These are phyloP conservation scores for Pulveroboletus sp. DNA, from an alignment of 768 basidiomycete genomes.

Conservation along the genomic window DNA sequence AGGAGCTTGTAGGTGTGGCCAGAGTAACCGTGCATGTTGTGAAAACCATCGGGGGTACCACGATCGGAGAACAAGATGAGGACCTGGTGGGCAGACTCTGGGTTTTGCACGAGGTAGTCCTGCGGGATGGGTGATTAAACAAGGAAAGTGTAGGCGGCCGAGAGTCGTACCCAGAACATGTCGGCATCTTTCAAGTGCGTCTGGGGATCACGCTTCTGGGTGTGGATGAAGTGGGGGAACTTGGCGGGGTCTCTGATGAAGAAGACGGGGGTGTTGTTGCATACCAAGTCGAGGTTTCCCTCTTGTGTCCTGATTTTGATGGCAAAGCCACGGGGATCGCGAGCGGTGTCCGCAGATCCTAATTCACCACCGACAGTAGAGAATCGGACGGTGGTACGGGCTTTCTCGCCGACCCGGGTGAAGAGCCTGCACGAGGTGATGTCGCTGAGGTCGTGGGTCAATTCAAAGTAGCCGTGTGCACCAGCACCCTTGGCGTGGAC, in stretches of 20 bases:
- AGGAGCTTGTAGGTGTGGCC: conserved; percentile 90
- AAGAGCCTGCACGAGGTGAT: conserved; percentile 70
- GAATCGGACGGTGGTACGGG: conserved; percentile 78
- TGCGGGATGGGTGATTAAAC: conserved; percentile 27
- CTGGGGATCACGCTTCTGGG: conserved; percentile 87
- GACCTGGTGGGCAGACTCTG: conserved; percentile 85
- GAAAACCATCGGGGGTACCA: conserved; percentile 86
- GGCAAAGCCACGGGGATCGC: conserved; percentile 93
- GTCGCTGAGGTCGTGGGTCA: conserved; percentile 82
- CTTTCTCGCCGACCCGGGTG: conserved; percentile 60
- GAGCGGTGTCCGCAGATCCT: conserved; percentile 87
- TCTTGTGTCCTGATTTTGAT: conserved; percentile 84
- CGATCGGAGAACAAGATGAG: conserved; percentile 94
- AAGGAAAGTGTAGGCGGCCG: background rate
- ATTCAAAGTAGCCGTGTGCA: conserved; percentile 90
- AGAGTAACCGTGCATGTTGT: conserved; percentile 87
- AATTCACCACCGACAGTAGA: conserved; percentile 89
- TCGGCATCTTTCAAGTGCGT: conserved; percentile 88
- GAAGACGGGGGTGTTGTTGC: conserved; percentile 92
- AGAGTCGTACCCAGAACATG: conserved; percentile 65
- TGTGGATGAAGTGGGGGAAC: conserved; percentile 94
- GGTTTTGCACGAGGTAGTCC: conserved; percentile 88
- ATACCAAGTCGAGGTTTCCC: conserved; percentile 90
- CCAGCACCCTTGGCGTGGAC: conserved; percentile 91
- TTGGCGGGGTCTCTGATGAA: conserved; percentile 83